Percentiles rank a stretch among this genome's conserved stretches.
Conservation (phyloP, 371 early-diverging fungal species). For the Smittium culicis region DNA sequence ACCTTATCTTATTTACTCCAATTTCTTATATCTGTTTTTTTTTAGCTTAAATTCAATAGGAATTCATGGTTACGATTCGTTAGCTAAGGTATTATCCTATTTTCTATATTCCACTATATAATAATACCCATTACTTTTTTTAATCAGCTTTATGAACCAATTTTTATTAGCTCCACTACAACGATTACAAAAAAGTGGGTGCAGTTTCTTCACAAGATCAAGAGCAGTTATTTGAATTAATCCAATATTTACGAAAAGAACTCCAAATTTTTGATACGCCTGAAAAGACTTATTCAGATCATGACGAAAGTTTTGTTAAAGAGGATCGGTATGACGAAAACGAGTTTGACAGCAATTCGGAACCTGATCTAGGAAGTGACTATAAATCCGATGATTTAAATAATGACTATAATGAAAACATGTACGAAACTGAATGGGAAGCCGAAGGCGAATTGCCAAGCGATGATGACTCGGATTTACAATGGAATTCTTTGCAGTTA, state of each 20-base stretch:
- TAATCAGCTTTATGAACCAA: neutral
- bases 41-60: conserved; percentile 2
- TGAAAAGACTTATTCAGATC: neutral
- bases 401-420: neutral
- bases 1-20: neutral
- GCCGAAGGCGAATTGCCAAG: neutral
- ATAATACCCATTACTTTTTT: neutral
- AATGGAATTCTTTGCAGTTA: neutral
- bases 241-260: neutral
- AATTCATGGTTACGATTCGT: neutral
- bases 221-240: neutral
- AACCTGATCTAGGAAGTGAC: neutral
- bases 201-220: neutral
- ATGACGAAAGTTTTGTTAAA: neutral
- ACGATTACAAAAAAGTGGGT: conserved; percentile 2
- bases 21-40: neutral
- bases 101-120: neutral
- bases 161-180: neutral
- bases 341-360: neutral
- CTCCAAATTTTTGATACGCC: neutral
- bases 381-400: neutral
- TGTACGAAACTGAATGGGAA: conserved; percentile 3
- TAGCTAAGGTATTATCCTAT: neutral
- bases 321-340: neutral
- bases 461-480: neutral